Conservation (phyloP, 2,329 filamentous ascomycete genomes). For the Fusarium sp. region DNA sequence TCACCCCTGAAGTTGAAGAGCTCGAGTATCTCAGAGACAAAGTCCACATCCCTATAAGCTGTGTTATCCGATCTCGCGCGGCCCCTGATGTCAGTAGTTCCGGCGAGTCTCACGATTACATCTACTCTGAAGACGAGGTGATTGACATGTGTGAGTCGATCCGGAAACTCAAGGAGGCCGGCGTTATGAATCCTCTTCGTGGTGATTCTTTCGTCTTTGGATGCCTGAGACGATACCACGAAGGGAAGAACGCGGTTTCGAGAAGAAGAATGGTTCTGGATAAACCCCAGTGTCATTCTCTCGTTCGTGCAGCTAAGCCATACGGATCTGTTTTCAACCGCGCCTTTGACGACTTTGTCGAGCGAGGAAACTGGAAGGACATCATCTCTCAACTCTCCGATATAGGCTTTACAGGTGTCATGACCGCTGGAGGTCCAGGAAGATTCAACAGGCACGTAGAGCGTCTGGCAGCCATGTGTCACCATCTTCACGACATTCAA, state of each 20-base stretch:
- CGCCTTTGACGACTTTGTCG: constrained; percentile 63
- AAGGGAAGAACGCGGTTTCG: background rate
- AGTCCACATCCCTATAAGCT: constrained; percentile 56
- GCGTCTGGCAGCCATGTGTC: constrained; percentile 52
- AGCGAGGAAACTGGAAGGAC: constrained; percentile 25
- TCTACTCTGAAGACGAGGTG: constrained; percentile 60
- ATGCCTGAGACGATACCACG: constrained; percentile 47
- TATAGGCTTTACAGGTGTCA: constrained; percentile 62
- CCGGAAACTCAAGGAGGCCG: constrained; percentile 50
- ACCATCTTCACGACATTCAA: constrained; percentile 51
- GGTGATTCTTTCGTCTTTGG: constrained; percentile 70
- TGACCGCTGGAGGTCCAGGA: constrained; percentile 65
- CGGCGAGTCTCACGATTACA: constrained; percentile 55
- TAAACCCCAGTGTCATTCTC: constrained; percentile 50
- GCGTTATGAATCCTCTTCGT: constrained; percentile 51
- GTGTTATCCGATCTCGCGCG: constrained; percentile 66
- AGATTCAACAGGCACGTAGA: constrained; percentile 54
- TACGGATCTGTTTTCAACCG: constrained; percentile 65
- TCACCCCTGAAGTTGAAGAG: constrained; percentile 60
- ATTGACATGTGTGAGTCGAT: constrained; percentile 57
- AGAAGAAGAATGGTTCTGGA: constrained; percentile 51
- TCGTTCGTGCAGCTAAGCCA: constrained; percentile 57
- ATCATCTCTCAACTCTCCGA: constrained; percentile 50
- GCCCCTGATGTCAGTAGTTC: constrained; percentile 21
- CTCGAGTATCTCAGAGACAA: constrained; percentile 47